Conservation (phyloP, 129 eudicot genomes). For the Artemisia tridentata region DNA sequence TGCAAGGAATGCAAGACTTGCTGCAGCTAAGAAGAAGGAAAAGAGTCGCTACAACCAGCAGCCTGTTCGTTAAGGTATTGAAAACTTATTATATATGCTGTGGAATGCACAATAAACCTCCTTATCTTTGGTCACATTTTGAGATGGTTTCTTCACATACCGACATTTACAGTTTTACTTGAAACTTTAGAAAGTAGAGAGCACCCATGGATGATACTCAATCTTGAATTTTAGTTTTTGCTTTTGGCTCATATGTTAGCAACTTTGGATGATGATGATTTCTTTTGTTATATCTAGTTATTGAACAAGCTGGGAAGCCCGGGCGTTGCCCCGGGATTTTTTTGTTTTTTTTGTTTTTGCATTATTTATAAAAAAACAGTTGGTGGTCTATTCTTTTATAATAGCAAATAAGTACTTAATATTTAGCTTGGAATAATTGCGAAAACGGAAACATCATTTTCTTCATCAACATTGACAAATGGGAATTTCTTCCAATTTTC, state of each 20-base stretch:
- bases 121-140: conserved; percentile 33
- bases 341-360: too few relatives aligned
- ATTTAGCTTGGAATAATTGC: too few relatives aligned
- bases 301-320: too few relatives aligned
- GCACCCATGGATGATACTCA: conserved; percentile 24
- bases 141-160: conserved; percentile 14
- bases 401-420: too few relatives aligned
- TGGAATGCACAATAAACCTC: conserved; percentile 49
- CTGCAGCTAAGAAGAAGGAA: conserved; percentile 96
- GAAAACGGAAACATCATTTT: too few relatives aligned
- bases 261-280: conserved; percentile 3
- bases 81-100: conserved; percentile 24
- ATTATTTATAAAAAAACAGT: too few relatives aligned
- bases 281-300: not conserved
- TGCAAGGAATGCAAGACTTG: conserved; percentile 85
- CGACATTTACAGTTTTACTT: conserved; percentile 34
- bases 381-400: too few relatives aligned
- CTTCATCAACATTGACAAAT: too few relatives aligned
- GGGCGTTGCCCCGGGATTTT: too few relatives aligned
- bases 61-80: conserved; percentile 62
- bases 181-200: conserved; percentile 37
- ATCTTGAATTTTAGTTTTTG: conserved; percentile 25
- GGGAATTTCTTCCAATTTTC: too few relatives aligned
- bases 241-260: conserved; percentile 11
- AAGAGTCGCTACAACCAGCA: conserved; percentile 98